These are phyloP conservation scores for Metschnikowia peoriensis DNA, from an alignment of 805 yeast species.

Conservation along the genomic window DNA sequence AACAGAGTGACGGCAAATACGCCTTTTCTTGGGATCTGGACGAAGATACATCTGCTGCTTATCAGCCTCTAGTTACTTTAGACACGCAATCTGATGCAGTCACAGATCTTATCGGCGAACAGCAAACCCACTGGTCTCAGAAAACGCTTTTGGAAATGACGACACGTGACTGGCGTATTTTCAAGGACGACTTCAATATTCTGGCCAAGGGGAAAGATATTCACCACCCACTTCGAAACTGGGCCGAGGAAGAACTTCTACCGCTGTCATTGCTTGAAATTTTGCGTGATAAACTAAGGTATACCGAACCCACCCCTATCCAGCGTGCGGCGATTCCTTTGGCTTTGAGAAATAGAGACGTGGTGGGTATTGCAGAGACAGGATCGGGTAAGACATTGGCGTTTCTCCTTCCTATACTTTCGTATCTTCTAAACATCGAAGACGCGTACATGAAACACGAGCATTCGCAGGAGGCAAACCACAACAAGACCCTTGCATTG, in stretches of 20 bases:
- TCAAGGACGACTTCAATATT: constrained; percentile 75
- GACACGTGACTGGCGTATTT: constrained; percentile 84
- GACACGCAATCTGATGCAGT: constrained; percentile 11
- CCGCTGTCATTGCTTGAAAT: constrained; percentile 21
- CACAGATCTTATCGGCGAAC: constrained; percentile 19
- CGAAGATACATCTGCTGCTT: constrained; percentile 60
- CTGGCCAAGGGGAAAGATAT: constrained; percentile 45
- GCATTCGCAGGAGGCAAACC: constrained; percentile 45
- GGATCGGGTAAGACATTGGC: constrained; percentile 95
- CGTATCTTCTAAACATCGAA: constrained; percentile 45
- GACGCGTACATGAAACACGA: constrained; percentile 33
- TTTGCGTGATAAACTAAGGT: constrained; percentile 42
- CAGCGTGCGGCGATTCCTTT: constrained; percentile 87
- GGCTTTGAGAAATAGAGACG: constrained; percentile 56
- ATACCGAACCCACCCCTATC: constrained; percentile 78
- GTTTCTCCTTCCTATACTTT: constrained; percentile 69
- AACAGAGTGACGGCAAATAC: constrained; percentile 36
- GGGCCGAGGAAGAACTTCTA: constrained; percentile 66
- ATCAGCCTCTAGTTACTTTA: constrained; percentile 39
- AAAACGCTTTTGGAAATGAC: constrained; percentile 68
- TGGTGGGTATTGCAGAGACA: constrained; percentile 91
- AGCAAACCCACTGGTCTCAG: constrained; percentile 59
- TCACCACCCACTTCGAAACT: constrained; percentile 63
- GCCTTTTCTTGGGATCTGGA: constrained; percentile 65
- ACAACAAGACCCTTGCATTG: constrained; percentile 70